These are phyloP conservation scores for Mycena floridula DNA, from an alignment of 768 basidiomycete species.

Conservation along the genomic window DNA sequence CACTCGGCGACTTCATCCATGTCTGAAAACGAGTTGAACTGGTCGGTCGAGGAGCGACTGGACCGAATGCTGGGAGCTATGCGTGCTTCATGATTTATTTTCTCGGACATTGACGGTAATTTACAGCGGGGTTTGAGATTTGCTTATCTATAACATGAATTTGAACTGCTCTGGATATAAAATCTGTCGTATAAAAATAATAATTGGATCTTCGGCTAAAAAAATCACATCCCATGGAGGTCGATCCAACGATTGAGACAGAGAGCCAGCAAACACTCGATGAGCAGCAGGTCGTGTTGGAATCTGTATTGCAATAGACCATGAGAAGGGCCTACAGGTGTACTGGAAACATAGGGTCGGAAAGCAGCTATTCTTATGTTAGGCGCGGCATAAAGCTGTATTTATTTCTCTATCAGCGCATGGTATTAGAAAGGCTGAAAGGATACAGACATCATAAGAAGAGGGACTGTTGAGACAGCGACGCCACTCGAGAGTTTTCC, in stretches of 20 bases:
- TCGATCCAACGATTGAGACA: slow-evolving; percentile 76
- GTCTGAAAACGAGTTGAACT: slow-evolving; percentile 55
- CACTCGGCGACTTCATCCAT: slow-evolving; percentile 59
- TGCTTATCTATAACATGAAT: slow-evolving; percentile 15
- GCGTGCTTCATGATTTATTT: slow-evolving; percentile 18
- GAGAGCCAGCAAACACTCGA: slow-evolving; percentile 59
- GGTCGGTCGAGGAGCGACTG: slow-evolving; percentile 72
- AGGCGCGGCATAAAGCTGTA: slow-evolving; percentile 40
- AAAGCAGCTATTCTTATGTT: slow-evolving; percentile 52
- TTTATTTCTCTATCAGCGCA: slow-evolving; percentile 6
- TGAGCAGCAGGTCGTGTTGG: slow-evolving; percentile 50
- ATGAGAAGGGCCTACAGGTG: slow-evolving; percentile 58
- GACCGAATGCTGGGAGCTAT: slow-evolving; percentile 64
- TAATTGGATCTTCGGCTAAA: background rate
- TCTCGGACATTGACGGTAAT: background rate
- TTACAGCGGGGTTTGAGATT: slow-evolving; percentile 10
- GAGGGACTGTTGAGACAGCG: slow-evolving; percentile 36
- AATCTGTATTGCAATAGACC: slow-evolving; percentile 62
- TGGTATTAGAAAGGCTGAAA: slow-evolving; percentile 3
- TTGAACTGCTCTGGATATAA: no score
- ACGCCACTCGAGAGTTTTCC: slow-evolving; percentile 62
- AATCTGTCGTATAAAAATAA: no score
- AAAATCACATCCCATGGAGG: slow-evolving; percentile 37
- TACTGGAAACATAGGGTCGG: slow-evolving; percentile 43
- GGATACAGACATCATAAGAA: slow-evolving; percentile 56